phyloP scores from a whole-genome alignment of 2,329 filamentous ascomycete genomes.

The Coniochaeta sp. region DNA sequence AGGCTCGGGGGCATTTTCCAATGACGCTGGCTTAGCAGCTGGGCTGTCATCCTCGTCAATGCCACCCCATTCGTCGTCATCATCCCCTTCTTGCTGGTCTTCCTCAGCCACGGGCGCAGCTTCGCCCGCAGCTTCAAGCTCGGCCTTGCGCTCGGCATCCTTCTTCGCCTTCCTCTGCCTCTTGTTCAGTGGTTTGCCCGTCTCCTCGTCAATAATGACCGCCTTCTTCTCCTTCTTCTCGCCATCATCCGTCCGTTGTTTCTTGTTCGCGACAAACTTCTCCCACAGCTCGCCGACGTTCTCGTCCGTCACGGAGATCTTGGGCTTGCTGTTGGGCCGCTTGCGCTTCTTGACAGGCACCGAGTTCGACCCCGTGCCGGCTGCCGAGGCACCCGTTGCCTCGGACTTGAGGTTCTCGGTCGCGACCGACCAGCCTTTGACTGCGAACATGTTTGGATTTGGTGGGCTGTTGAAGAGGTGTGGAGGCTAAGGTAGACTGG shows the following conservation, averaged over 20 bases:
- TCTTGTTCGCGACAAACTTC: conserved; percentile 66
- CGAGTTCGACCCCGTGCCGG: conserved; percentile 22
- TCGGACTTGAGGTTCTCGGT: conserved; percentile 66
- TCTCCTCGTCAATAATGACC: conserved; percentile 10
- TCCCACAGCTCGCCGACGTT: conserved; percentile 78
- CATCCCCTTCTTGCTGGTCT: conserved; percentile 1
- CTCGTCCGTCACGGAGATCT: conserved; percentile 49
- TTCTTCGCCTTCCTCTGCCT: conserved; percentile 8
- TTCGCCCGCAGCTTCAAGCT: too few species aligned
- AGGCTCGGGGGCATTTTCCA: conserved; percentile 14
- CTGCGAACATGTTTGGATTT: conserved; percentile 68
- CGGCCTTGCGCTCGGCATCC: conserved; percentile 14
- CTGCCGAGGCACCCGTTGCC: conserved; percentile 28
- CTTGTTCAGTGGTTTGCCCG: conserved; percentile 16
- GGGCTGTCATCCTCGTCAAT: conserved; percentile 13
- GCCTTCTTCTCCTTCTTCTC: conserved; percentile 21
- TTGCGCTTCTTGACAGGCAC: conserved; percentile 50
- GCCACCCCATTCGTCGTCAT: conserved; percentile 15
- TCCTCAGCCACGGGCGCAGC: background rate
- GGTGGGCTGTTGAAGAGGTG: background rate
- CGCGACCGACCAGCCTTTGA: conserved; percentile 85
- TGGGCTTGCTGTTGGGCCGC: conserved; percentile 25
- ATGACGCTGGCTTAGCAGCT: conserved; percentile 13
- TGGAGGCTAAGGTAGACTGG: too few species aligned
- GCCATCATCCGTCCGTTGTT: background rate